Evolutionary conservation across 306 rosid species (phyloP), one percentile per base, ranked within the genome.

Genomic region (Canavalia ensiformis): DNA sequence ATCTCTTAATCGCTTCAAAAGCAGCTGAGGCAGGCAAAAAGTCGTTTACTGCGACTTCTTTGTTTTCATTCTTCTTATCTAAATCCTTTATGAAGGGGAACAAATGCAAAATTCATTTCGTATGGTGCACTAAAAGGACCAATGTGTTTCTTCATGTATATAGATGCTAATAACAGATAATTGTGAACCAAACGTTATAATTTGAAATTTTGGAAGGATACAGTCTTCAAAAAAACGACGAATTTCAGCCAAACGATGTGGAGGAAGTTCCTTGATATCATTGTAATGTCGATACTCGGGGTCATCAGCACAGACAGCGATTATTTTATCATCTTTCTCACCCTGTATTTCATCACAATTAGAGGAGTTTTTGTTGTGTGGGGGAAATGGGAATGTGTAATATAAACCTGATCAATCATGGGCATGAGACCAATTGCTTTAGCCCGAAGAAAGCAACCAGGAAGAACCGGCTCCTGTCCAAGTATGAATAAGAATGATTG

Each of bases 381-480:
- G 49, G 31, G 49, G 31, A 75, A 58, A 74, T 56, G 46, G 11
- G 63, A 74, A 64, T 37, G 70, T 52, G 45, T 72, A 75, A 25
- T 11, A 72, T 68, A 18, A 18, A 86, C 98, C 96, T 94, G 98
- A 81, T 94, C 98, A 68, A 94, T 94, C 98, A 94, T 94, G 72
- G 98, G 98, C 98, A 94, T 94, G 45, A 94, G 93, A 18, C 98
- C 98, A 80, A 94, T 94, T 49, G 98, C 98, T 87, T 92, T 94
- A 51, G 98, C 98, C 78, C 98, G 91, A 50, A 94, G 97, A 80
- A 94, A 94, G 88, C 97, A 94, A 68, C 97, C 98, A 0, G 98
- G 98, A 83, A 88, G 93, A 84, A 94, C 96, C 37, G 98, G 98
- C 85, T 94, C 97, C 97, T 94, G 91, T 54, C 25, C 75, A 70